Percentiles rank a stretch among this genome's conserved stretches.
Conservation (phyloP, 306 rosid genomes). For the Macrotyloma uniflorum region DNA sequence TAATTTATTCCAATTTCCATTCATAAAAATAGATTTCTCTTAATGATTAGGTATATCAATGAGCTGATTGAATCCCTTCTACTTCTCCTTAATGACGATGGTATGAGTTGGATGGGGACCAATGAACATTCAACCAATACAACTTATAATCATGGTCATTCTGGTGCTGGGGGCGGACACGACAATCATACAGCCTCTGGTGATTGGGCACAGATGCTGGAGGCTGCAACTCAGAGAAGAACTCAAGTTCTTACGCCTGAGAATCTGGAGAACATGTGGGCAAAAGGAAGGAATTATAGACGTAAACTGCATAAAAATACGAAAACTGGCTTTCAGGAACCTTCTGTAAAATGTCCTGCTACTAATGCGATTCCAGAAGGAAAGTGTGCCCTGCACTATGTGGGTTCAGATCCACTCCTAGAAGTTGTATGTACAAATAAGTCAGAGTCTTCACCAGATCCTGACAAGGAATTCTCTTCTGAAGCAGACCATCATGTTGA, state of each 20-base stretch:
- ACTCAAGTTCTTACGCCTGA: constrained; percentile 96
- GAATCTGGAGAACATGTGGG: constrained; percentile 98
- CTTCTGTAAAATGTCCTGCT: constrained; percentile 49
- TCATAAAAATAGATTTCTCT: constrained; percentile 19
- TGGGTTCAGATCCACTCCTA: constrained; percentile 49
- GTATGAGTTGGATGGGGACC: constrained; percentile 40
- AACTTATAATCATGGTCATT: constrained; percentile 53
- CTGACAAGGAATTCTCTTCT: constrained; percentile 38
- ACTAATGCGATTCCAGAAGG: constrained; percentile 44
- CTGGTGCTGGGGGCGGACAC: constrained; percentile 39
- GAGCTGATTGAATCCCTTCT: constrained; percentile 80
- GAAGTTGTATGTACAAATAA: constrained; percentile 47
- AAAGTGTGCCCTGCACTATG: constrained; percentile 21
- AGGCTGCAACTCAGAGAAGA: constrained; percentile 89
- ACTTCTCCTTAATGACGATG: constrained; percentile 56
- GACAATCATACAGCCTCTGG: constrained; percentile 54
- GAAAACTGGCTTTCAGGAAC: constrained; percentile 45
- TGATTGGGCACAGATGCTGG: constrained; percentile 82
- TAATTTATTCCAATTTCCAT: constrained; percentile 14
- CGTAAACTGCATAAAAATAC: constrained; percentile 55
- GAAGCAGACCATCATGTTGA: constrained; percentile 47
- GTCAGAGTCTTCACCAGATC: constrained; percentile 45
- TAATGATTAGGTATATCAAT: constrained; percentile 76
- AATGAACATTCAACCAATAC: constrained; percentile 51
- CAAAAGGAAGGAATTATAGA: constrained; percentile 90